Percentiles rank a stretch among this genome's conserved stretches.
Evolutionary conservation across 805 yeast genomes (phyloP).

Genomic region (Kazachstania viticola): DNA sequence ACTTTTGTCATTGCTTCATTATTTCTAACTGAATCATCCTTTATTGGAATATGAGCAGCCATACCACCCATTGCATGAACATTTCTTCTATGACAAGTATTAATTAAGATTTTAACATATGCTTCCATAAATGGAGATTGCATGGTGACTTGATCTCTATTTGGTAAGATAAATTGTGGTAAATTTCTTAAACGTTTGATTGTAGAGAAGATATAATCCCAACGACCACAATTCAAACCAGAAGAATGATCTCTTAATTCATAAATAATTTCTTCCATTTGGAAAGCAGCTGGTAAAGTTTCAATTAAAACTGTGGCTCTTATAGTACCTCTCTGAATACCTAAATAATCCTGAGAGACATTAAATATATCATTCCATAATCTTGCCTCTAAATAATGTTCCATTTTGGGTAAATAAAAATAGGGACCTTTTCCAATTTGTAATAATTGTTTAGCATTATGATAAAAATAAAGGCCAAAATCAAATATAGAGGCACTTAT

Average conservation of each 20-base stretch:
- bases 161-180: constrained; percentile 59
- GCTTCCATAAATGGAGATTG: constrained; percentile 71
- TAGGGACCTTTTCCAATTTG: constrained; percentile 67
- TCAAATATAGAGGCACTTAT: constrained; percentile 69
- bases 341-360: constrained; percentile 61
- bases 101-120: constrained; percentile 61
- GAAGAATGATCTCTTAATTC: constrained; percentile 67
- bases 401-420: constrained; percentile 78
- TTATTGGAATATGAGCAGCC: constrained; percentile 83
- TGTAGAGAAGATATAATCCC: constrained; percentile 80
- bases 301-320: constrained; percentile 75
- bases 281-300: constrained; percentile 78
- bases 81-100: constrained; percentile 64
- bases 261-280: constrained; percentile 73
- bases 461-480: constrained; percentile 67
- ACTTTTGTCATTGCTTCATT: constrained; percentile 61
- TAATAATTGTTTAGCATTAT: constrained; percentile 54
- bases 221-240: constrained; percentile 80
- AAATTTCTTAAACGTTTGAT: constrained; percentile 65
- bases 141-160: constrained; percentile 72
- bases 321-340: constrained; percentile 62
- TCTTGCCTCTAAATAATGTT: constrained; percentile 72
- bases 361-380: constrained; percentile 75
- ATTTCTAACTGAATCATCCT: constrained; percentile 54
- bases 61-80: constrained; percentile 87